Conservation (phyloP, 495 filamentous ascomycete genomes). For the Penicillium steckii region DNA sequence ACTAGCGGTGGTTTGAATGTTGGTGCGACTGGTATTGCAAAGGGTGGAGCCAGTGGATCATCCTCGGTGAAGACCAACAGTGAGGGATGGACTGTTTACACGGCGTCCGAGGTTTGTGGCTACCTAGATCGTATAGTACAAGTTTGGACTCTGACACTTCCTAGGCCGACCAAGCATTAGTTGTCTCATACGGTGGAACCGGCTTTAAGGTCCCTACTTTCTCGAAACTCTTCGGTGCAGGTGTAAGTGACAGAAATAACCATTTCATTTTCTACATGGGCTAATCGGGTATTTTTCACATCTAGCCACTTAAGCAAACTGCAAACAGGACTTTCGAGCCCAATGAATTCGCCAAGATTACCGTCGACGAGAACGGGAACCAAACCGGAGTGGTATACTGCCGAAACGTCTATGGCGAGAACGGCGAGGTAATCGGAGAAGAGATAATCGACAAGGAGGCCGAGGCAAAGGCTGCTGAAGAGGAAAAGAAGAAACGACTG, state of each 20-base stretch:
- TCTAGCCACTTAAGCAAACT: slow-evolving; percentile 4
- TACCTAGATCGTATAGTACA: no score
- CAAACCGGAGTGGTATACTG: neutral
- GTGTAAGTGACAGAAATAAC: slow-evolving; percentile 1
- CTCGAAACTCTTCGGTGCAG: neutral
- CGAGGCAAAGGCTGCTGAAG: neutral
- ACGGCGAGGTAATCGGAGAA: slow-evolving; percentile 1
- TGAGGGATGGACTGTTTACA: slow-evolving; percentile 11
- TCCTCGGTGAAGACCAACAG: slow-evolving; percentile 4
- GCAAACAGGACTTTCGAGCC: neutral
- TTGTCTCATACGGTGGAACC: slow-evolving; percentile 7
- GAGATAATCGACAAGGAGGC: slow-evolving; percentile 1
- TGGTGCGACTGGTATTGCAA: slow-evolving; percentile 11
- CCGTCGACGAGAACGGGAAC: slow-evolving; percentile 1
- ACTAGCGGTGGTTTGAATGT: slow-evolving; percentile 12
- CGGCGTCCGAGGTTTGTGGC: slow-evolving; percentile 1
- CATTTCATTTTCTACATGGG: neutral
- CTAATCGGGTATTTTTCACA: neutral
- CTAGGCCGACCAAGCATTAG: neutral
- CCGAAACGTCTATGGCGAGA: neutral
- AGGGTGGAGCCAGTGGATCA: slow-evolving; percentile 3
- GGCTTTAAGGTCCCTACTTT: slow-evolving; percentile 2
- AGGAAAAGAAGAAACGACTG: neutral
- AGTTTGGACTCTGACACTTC: neutral
- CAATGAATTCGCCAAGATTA: neutral